Evolutionary conservation across 345 rosid species (phyloP).

Genomic region (Garcia nutans): DNA sequence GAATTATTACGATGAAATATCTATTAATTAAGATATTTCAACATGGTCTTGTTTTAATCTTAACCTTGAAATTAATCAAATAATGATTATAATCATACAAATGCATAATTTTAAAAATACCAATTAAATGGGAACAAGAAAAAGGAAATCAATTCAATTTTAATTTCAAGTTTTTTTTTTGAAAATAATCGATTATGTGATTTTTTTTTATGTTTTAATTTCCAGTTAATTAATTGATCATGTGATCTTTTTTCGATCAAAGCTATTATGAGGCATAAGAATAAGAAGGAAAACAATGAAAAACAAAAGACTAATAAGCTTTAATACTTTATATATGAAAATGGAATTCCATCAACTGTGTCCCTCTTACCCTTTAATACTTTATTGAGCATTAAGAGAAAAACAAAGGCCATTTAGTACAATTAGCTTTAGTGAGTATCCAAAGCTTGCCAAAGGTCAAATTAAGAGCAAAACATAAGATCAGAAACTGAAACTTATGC

Average conservation of each 20-base stretch:
- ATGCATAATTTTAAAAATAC: background rate
- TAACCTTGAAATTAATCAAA: background rate
- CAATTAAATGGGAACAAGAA: too few species aligned
- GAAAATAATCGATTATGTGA: too few species aligned
- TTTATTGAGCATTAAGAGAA: conserved; percentile 24
- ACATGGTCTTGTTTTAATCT: background rate
- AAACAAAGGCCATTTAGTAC: conserved; percentile 12
- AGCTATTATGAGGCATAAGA: too few species aligned
- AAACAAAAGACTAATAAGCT: background rate
- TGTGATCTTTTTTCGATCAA: too few species aligned
- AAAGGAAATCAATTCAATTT: too few species aligned
- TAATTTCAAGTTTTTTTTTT: too few species aligned
- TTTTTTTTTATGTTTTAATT: too few species aligned
- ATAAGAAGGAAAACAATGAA: too few species aligned
- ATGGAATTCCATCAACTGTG: background rate
- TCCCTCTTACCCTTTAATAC: conserved; percentile 15
- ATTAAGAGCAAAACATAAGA: background rate
- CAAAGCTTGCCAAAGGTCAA: conserved; percentile 24
- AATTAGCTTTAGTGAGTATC: conserved; percentile 38
- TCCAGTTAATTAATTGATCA: too few species aligned
- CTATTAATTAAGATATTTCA: too few species aligned
- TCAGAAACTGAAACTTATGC: background rate
- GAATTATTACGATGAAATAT: too few species aligned
- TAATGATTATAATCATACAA: background rate
- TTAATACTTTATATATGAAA: background rate